phyloP scores from a whole-genome alignment of 148 eudicot genomes.

The Heliosperma pusillum region DNA sequence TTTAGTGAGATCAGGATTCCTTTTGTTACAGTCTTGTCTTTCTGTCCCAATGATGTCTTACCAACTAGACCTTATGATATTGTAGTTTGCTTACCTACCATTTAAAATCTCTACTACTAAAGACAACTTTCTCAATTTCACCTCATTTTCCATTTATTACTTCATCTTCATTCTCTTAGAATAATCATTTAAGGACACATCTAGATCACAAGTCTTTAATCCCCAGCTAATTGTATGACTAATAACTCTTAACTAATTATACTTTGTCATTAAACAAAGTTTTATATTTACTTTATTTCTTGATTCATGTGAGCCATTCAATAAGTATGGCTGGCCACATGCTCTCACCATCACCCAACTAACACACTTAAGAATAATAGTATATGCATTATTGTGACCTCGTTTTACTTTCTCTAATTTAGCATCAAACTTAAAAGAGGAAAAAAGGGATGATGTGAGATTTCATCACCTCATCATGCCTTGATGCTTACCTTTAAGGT shows the following conservation, averaged over 20 bases:
- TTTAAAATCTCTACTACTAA: conserved; percentile 17
- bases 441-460: conserved; percentile 36
- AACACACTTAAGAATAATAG: background rate
- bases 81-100: conserved; percentile 23
- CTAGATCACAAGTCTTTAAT: conserved; percentile 19
- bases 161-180: background rate
- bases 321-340: conserved; percentile 47
- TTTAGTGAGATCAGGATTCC: conserved; percentile 21
- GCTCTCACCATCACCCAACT: conserved; percentile 37
- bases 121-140: conserved; percentile 28
- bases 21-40: conserved; percentile 24
- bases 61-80: conserved; percentile 19
- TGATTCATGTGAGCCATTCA: conserved; percentile 47
- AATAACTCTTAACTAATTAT: conserved; percentile 24
- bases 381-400: conserved; percentile 12
- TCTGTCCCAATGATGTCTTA: conserved; percentile 28
- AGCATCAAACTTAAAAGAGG: conserved; percentile 10
- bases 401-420: conserved; percentile 8
- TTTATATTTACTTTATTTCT: conserved; percentile 9
- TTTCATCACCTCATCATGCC: conserved; percentile 33
- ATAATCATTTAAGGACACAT: conserved; percentile 24
- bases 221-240: conserved; percentile 24
- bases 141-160: conserved; percentile 21
- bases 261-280: conserved; percentile 35
- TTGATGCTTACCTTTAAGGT: conserved; percentile 23